A percentile compares a stretch with the other conserved stretches of the same genome.
phyloP scores from a whole-genome alignment of 208 protist genomes.

The Lotmaria passim region DNA sequence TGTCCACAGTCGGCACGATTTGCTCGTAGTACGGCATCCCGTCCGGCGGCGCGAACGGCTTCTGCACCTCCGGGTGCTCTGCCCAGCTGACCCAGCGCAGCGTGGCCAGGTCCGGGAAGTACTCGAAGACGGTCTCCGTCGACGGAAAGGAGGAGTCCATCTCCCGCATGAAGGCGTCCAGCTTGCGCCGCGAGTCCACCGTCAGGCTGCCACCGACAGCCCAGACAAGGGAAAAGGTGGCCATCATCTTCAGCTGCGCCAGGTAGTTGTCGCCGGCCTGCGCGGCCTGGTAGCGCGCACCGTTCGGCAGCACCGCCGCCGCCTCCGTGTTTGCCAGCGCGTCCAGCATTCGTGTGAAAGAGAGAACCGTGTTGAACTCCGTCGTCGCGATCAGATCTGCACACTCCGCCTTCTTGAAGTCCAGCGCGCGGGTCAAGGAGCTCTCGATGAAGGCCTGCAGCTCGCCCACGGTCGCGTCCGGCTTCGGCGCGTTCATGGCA shows the following conservation, averaged over 20 bases:
- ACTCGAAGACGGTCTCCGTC: constrained; percentile 98
- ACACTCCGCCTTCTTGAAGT: constrained; percentile 85
- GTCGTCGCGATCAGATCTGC: constrained; percentile 91
- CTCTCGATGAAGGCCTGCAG: constrained; percentile 87
- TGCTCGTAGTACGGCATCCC: constrained; percentile 94
- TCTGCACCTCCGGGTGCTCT: constrained; percentile 89
- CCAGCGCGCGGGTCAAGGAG: constrained; percentile 80
- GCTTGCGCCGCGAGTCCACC: constrained; percentile 90
- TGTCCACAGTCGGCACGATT: constrained; percentile 98
- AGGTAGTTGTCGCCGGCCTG: constrained; percentile 91
- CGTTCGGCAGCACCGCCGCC: constrained; percentile 66
- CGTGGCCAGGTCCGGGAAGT: constrained; percentile 93
- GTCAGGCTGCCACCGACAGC: constrained; percentile 94
- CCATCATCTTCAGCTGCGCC: constrained; percentile 94
- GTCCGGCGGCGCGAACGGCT: constrained; percentile 79
- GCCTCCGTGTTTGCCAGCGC: constrained; percentile 91
- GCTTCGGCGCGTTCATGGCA: constrained; percentile 88
- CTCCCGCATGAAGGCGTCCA: constrained; percentile 94
- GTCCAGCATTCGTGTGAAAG: constrained; percentile 96
- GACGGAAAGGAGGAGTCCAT: constrained; percentile 95
- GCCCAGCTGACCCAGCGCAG: constrained; percentile 95
- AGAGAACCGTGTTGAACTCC: constrained; percentile 88
- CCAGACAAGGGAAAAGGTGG: constrained; percentile 97
- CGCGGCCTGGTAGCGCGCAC: constrained; percentile 68
- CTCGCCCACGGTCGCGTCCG: constrained; percentile 87